Conservation (phyloP, 495 filamentous ascomycete genomes). For the Daldinia caldariorum region DNA sequence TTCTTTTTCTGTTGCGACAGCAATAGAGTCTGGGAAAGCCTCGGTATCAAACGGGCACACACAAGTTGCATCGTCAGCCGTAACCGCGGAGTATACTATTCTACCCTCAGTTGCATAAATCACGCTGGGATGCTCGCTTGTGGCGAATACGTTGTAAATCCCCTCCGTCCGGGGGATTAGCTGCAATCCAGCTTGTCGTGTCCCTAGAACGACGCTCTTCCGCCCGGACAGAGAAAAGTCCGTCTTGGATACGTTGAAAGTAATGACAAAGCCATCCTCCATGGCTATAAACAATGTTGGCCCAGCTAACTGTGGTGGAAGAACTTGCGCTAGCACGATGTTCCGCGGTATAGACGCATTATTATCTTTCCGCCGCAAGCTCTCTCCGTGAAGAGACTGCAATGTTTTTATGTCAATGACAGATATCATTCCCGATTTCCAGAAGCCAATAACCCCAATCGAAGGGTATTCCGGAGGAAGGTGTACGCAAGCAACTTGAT, state of each 20-base stretch:
- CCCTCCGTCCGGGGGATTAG: conserved; percentile 70
- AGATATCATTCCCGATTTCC: conserved; percentile 77
- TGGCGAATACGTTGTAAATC: conserved; percentile 87
- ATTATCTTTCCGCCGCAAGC: conserved; percentile 65
- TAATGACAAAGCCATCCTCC: conserved; percentile 92
- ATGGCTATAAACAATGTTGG: conserved; percentile 91
- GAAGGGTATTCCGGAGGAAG: conserved; percentile 52
- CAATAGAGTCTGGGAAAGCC: conserved; percentile 82
- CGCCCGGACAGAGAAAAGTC: conserved; percentile 70
- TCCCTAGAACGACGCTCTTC: conserved; percentile 87
- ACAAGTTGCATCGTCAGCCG: conserved; percentile 82
- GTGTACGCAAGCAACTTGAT: conserved; percentile 87
- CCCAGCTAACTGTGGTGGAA: conserved; percentile 59
- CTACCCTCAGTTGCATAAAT: conserved; percentile 90
- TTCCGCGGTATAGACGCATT: conserved; percentile 82
- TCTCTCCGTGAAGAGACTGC: conserved; percentile 58
- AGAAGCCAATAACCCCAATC: conserved; percentile 84
- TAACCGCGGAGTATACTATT: conserved; percentile 94
- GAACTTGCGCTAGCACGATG: conserved; percentile 77
- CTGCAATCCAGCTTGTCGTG: conserved; percentile 82
- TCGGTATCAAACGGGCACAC: conserved; percentile 84
- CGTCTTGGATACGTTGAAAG: conserved; percentile 73
- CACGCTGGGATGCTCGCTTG: conserved; percentile 90
- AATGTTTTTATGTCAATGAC: conserved; percentile 73
- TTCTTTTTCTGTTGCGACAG: conserved; percentile 78